These are phyloP conservation scores for Ammopiptanthus mongolicus DNA, from an alignment of 306 rosid genomes.

Conservation along the genomic window DNA sequence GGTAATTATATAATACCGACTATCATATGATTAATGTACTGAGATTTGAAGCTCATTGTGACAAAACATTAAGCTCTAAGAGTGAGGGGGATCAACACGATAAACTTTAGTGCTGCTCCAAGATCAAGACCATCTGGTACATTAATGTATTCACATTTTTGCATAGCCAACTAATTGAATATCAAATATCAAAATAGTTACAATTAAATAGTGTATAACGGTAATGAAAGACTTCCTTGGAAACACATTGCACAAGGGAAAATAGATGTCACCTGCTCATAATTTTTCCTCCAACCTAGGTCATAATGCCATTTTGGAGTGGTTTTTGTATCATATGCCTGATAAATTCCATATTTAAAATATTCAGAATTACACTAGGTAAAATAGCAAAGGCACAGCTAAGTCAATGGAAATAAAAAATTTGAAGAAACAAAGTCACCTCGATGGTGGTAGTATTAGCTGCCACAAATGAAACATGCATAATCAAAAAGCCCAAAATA, in stretches of 20 bases:
- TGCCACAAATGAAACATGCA: slow-evolving; percentile 57
- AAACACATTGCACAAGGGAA: not conserved
- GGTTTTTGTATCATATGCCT: slow-evolving; percentile 62
- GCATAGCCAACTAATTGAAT: not conserved
- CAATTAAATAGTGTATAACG: not conserved
- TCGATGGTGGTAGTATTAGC: slow-evolving; percentile 74
- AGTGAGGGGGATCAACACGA: not conserved
- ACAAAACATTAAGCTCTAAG: not conserved
- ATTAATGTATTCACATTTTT: not conserved
- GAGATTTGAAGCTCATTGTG: not conserved
- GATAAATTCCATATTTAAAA: not conserved
- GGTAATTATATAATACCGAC: not conserved
- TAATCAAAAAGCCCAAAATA: slow-evolving; percentile 59
- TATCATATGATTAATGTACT: not conserved
- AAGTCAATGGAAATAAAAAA: not conserved
- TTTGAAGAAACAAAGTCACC: slow-evolving; percentile 35
- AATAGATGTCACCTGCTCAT: slow-evolving; percentile 50
- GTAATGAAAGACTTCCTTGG: not conserved
- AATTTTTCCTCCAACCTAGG: slow-evolving; percentile 63
- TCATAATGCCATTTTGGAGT: slow-evolving; percentile 53
- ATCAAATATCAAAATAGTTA: not conserved
- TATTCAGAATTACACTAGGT: slow-evolving; percentile 14
- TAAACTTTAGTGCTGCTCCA: not conserved
- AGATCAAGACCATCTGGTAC: not conserved
- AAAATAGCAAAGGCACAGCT: not conserved